Base-by-base conservation (phyloP, 2,329 filamentous ascomycete genomes). In the Cordyceps cicadae region DNA sequence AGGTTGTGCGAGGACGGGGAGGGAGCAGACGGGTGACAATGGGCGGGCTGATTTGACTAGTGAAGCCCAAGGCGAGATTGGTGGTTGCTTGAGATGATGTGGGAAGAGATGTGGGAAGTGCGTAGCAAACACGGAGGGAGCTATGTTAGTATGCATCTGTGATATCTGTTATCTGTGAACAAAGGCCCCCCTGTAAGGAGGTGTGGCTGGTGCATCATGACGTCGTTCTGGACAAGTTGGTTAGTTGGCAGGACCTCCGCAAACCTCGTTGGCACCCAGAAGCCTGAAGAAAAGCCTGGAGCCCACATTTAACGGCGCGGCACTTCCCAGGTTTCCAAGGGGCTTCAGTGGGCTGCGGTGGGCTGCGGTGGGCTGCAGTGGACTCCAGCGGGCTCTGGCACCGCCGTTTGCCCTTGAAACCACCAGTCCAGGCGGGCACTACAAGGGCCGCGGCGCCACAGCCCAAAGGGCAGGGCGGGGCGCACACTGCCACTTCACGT, bases 401-500 rank as follows among this genome's bases (percentile, higher is more conserved):
- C 43, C 43, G 17, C 15, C 43, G 17, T 46, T 4, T 11, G 17
- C 39, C 39, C 39, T 46, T n/a, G 5, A 19, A n/a, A n/a, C 43
- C 43, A 32, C 39, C 17, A 39, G 39, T 54, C 53, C 14, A 54
- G 54, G 43, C 54, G 19, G 43, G 21, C 54, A 17, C 43, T 45
- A 57, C 19, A 53, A 11, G 45, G 54, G 29, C 54, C n/a, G 43
- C 43, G 21, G 55, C 55, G 55, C 55, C 55, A 58, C 55, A 58
- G 19, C 21, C 43, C 26, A 43, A 32, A 24, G 55, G 51, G 24
- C 43, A 45, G 29, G 46, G 55, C 55, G 55, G 55, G 48, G 55
- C 26, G 53, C 53, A 24, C 55, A 58, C 54, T 58, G 55, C 55
- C 55, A 58, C 55, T 34, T 58, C 55, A 51, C 55, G 55, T 58